These are phyloP conservation scores for Fusarium phyllophilum DNA, from an alignment of 2,329 filamentous ascomycete genomes.

Conservation along the genomic window DNA sequence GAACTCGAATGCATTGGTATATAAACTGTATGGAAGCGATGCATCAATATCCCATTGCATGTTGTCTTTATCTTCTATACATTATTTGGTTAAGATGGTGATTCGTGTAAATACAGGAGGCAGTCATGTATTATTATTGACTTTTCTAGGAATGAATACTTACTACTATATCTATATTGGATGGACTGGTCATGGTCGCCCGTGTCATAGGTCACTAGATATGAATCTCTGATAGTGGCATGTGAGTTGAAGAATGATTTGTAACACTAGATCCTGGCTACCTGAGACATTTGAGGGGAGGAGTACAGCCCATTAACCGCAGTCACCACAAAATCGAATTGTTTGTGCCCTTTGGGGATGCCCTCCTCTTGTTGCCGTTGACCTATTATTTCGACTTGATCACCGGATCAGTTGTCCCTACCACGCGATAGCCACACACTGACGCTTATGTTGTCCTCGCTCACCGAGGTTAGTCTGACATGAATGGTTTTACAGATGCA, in stretches of 20 bases:
- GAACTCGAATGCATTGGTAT: background rate
- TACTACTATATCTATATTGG: background rate
- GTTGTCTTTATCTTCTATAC: background rate
- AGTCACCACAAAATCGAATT: background rate
- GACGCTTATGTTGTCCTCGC: background rate
- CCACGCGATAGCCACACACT: background rate
- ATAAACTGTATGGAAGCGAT: background rate
- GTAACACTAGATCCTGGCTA: background rate
- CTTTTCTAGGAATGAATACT: background rate
- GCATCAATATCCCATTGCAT: background rate
- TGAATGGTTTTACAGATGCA: background rate
- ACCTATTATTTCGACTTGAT: background rate
- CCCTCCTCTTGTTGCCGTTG: background rate
- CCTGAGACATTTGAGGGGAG: background rate
- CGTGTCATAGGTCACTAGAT: background rate
- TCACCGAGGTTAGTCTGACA: background rate
- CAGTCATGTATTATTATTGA: background rate
- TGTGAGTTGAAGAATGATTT: background rate
- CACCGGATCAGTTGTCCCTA: background rate
- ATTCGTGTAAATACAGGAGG: background rate
- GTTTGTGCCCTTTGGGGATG: background rate
- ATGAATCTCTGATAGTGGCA: background rate
- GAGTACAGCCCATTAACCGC: no score
- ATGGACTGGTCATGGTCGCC: background rate
- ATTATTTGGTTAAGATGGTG: background rate